A percentile compares a stretch with the other conserved stretches of the same genome.
Conservation (phyloP, 208 protist species). For the Acanthamoeba healyi region DNA sequence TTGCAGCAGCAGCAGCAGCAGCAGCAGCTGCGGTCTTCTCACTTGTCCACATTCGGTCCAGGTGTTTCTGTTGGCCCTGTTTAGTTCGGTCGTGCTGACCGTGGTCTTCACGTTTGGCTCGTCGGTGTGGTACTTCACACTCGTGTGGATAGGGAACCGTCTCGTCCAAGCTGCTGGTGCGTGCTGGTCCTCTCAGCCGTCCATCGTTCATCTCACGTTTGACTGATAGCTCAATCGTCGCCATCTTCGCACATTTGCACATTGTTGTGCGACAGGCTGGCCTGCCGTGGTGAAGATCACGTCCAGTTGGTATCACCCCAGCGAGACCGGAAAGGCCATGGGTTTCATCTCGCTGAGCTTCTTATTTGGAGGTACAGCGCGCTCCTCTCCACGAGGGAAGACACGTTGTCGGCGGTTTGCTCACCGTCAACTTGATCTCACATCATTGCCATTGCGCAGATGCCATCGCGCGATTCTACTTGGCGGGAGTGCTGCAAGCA, state of each 20-base stretch:
- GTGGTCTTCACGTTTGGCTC: conserved; percentile 59
- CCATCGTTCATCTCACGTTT: no score
- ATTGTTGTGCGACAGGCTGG: neutral
- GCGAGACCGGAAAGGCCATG: conserved; percentile 59
- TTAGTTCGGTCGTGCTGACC: neutral
- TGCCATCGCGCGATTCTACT: conserved; percentile 60
- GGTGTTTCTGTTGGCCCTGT: conserved; percentile 67
- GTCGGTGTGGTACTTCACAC: conserved; percentile 46
- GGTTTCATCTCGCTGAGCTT: conserved; percentile 73
- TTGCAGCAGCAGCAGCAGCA: neutral
- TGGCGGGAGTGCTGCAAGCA: conserved; percentile 45
- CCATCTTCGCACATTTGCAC: neutral
- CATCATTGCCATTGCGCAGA: neutral
- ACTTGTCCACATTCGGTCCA: neutral
- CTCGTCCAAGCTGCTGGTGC: conserved; percentile 56
- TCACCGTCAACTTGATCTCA: no score
- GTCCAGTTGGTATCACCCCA: conserved; percentile 33
- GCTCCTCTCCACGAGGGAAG: no score
- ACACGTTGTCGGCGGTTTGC: no score
- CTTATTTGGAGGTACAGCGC: conserved; percentile 26
- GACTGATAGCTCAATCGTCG: no score
- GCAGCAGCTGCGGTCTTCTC: neutral
- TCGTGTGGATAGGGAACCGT: conserved; percentile 60
- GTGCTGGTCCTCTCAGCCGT: neutral
- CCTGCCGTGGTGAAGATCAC: conserved; percentile 53